Base-by-base conservation (phyloP, 2,329 filamentous ascomycete genomes). In the Diaporthe vexans region DNA sequence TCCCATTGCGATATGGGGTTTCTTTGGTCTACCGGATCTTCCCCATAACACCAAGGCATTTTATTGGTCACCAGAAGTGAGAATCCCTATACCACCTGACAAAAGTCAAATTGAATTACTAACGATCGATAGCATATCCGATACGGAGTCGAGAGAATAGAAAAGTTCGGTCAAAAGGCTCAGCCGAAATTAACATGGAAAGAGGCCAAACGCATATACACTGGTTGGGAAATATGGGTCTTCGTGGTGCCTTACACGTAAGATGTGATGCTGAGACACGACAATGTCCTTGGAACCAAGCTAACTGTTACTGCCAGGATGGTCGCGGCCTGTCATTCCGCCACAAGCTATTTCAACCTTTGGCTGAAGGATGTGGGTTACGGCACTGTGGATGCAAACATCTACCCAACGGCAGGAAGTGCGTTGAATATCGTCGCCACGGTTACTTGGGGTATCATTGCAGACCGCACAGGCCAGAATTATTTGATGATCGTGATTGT, bases 21-120 rank as follows among this genome's bases (percentile, higher is more conserved):
- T 68, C 61, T 73, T 69, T 26, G 59, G 37, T 43, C 21, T 73
- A n/a, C 71, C 71, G 6, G 71, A 73, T 52, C 57, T 67, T 6
- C 71, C 71, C 3, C 54, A 57, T 7, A 57, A 57, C 19, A 57
- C 54, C 17, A 35, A 35, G 29, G 54, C 54, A n/a, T 57, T 57
- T 19, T 57, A 57, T 10, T 57, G 54, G 54, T n/a, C 54, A 13
- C 54, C 54, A 21, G 54, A 57, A 29, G 54, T 57, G 17, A 35
- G 54, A 4, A 9, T 4, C 11, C 8, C 11, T 13, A 19, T 21
- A 17, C 3, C 4, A 2, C 5, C 1, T 4, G 29, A 29, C 7
- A 9, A 8, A 29, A 19, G 4, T 2, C 17, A 33, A 33, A 1
- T 33, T 0, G 4, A 19, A n/a, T 6, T 8, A 11, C 54, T 57